Evolutionary conservation across 306 rosid genomes (phyloP).

Genomic region (Dalbergia cultrata): DNA sequence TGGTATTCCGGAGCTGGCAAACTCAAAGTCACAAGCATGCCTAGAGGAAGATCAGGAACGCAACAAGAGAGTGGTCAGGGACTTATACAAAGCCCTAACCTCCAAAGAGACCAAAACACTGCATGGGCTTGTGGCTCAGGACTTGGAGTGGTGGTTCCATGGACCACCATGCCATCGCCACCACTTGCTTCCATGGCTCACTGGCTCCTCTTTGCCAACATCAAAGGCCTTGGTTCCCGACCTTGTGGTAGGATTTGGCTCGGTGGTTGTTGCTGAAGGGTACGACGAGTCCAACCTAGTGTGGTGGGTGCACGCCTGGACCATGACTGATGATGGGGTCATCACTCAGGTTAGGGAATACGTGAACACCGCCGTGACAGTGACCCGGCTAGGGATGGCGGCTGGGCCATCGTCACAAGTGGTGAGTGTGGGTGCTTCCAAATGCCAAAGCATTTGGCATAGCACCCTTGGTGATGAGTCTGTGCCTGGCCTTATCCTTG

Average conservation of each 20-base stretch:
- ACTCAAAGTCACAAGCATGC: constrained; percentile 35
- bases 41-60: constrained; percentile 42
- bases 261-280: constrained; percentile 68
- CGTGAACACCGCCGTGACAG: constrained; percentile 69
- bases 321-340: constrained; percentile 49
- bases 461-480: constrained; percentile 63
- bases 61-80: constrained; percentile 48
- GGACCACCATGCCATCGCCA: constrained; percentile 68
- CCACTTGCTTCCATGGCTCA: constrained; percentile 68
- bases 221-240: constrained; percentile 49
- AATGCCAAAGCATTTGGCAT: constrained; percentile 70
- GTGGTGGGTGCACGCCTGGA: constrained; percentile 88
- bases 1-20: constrained; percentile 51
- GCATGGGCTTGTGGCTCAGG: constrained; percentile 56
- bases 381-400: constrained; percentile 49
- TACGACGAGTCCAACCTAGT: constrained; percentile 47
- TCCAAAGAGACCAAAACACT: constrained; percentile 46
- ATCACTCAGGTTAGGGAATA: constrained; percentile 71
- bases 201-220: constrained; percentile 47
- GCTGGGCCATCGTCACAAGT: not conserved
- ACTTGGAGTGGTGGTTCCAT: constrained; percentile 88
- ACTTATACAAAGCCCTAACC: constrained; percentile 62
- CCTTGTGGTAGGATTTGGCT: constrained; percentile 61
- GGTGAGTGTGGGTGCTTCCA: not conserved
- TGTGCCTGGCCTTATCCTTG: constrained; percentile 74